Percentiles rank a stretch among this genome's conserved stretches.
These are phyloP conservation scores for Aspergillus ochraceus DNA, from an alignment of 2,329 filamentous ascomycete species.

Conservation along the genomic window DNA sequence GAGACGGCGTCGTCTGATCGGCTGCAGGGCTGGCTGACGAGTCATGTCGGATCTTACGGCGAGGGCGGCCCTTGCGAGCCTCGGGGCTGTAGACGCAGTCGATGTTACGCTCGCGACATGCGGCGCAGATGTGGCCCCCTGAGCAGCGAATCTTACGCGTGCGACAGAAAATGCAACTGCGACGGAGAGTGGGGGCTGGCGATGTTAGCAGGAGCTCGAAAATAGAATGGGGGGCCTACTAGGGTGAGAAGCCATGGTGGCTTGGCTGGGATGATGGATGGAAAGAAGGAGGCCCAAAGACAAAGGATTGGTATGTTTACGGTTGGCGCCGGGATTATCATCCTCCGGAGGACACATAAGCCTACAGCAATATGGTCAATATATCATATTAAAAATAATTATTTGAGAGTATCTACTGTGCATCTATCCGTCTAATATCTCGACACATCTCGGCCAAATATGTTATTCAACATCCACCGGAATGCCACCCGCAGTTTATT, in stretches of 20 bases:
- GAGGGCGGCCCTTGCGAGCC: constrained; percentile 8
- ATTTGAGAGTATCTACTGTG: too few relatives aligned
- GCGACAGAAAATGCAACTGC: constrained; percentile 10
- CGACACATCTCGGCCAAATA: constrained; percentile 48
- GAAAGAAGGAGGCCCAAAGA: background rate
- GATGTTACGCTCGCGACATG: constrained; percentile 7
- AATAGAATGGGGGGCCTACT: background rate
- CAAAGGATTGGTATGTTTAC: background rate
- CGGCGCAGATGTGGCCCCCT: constrained; percentile 5
- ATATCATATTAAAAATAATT: too few relatives aligned
- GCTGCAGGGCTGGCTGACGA: background rate
- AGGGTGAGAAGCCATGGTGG: background rate
- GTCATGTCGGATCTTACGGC: background rate
- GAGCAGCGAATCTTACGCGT: constrained; percentile 9
- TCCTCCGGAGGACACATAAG: background rate
- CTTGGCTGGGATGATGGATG: background rate
- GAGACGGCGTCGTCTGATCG: background rate
- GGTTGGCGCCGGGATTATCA: background rate
- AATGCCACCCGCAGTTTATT: constrained; percentile 44
- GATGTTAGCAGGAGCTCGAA: background rate
- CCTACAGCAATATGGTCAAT: too few relatives aligned
- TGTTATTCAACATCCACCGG: constrained; percentile 43
- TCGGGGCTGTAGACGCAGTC: constrained; percentile 10
- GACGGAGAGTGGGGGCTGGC: background rate
- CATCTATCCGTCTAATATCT: constrained; percentile 31